Evolutionary conservation across 257 asterid species (phyloP).

Genomic region (Linderniella brevidens): DNA sequence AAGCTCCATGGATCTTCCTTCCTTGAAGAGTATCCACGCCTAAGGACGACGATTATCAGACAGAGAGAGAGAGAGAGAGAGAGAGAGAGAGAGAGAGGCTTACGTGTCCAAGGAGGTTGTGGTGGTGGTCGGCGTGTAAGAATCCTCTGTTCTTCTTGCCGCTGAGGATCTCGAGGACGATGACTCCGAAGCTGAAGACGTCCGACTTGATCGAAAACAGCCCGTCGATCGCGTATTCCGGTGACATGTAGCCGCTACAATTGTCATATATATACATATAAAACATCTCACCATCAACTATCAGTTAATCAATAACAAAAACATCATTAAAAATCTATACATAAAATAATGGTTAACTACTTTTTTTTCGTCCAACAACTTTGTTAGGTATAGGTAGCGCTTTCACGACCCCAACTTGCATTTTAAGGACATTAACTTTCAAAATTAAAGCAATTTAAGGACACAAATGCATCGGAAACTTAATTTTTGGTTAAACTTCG

Average conservation of each 20-base stretch:
- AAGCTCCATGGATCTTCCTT: constrained; percentile 37
- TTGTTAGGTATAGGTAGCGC: no score
- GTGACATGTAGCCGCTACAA: constrained; percentile 69
- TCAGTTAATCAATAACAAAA: no score
- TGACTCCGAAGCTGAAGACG: constrained; percentile 62
- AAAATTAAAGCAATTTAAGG: no score
- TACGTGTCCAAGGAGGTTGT: constrained; percentile 58
- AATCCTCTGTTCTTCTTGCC: constrained; percentile 61
- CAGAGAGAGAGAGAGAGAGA: not conserved
- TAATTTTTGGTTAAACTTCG: no score
- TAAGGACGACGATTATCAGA: not conserved
- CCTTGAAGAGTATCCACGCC: constrained; percentile 55
- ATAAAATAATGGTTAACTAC: no score
- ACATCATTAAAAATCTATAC: not conserved
- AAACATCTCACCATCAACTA: not conserved
- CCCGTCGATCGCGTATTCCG: constrained; percentile 81
- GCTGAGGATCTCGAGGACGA: constrained; percentile 50
- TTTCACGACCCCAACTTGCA: no score
- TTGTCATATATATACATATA: not conserved
- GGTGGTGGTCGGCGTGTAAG: constrained; percentile 45
- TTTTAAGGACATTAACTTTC: no score
- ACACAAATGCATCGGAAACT: no score
- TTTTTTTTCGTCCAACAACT: no score
- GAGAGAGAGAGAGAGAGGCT: constrained; percentile 12
- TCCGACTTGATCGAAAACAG: constrained; percentile 59